A percentile compares a stretch with the other conserved stretches of the same genome.
Conservation (phyloP, 805 yeast species). For the Yamadazyma paraphyllophila region DNA sequence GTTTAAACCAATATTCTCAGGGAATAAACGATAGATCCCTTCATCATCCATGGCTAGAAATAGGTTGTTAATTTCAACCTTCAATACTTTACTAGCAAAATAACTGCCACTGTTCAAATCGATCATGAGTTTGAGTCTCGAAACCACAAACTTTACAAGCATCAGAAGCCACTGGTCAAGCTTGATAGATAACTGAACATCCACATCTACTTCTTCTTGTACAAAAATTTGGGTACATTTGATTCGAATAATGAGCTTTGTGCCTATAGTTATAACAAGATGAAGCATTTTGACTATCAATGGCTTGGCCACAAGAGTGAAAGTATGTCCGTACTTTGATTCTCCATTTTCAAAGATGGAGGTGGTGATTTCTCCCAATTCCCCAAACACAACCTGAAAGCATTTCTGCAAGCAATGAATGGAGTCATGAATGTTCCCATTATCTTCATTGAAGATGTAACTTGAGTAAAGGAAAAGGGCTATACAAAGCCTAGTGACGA, state of each 20-base stretch:
- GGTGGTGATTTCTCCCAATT: neutral
- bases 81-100: constrained; percentile 4
- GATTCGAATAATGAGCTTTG: constrained; percentile 4
- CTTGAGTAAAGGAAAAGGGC: constrained; percentile 1
- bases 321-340: constrained; percentile 3
- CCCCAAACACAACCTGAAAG: neutral
- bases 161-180: neutral
- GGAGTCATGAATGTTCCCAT: neutral
- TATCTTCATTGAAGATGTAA: constrained; percentile 6
- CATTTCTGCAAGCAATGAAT: constrained; percentile 2
- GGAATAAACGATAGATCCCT: constrained; percentile 11
- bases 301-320: constrained; percentile 8
- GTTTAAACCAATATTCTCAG: neutral
- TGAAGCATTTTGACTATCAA: constrained; percentile 2
- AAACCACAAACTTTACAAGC: constrained; percentile 5
- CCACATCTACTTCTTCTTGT: neutral
- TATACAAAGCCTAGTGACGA: constrained; percentile 2
- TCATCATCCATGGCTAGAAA: constrained; percentile 9
- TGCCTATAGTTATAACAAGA: constrained; percentile 1
- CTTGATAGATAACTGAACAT: neutral
- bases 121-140: constrained; percentile 9
- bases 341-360: neutral
- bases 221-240: constrained; percentile 2
- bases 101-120: constrained; percentile 1
- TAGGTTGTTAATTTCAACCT: constrained; percentile 7